phyloP scores from a whole-genome alignment of 208 protist genomes.

The Leishmania major region DNA sequence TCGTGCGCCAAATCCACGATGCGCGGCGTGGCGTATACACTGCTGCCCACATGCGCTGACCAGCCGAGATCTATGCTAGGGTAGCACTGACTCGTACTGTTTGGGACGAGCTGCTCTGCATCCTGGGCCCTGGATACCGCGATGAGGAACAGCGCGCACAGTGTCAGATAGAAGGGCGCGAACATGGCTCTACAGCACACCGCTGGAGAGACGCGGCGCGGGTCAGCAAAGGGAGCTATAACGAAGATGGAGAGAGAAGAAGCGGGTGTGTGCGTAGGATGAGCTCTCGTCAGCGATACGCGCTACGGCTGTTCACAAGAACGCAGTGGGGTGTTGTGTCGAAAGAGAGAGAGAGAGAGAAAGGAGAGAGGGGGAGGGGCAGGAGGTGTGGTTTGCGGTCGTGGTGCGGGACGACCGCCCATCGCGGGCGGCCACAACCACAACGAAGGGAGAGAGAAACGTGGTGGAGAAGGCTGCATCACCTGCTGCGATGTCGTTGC shows the following conservation, averaged over 20 bases:
- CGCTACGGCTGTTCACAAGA: not conserved
- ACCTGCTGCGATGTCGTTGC: not conserved
- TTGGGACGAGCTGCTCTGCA: slow-evolving; percentile 8
- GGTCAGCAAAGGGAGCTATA: not conserved
- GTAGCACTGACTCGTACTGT: slow-evolving; percentile 38
- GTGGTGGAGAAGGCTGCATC: not conserved
- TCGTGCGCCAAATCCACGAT: slow-evolving; percentile 82
- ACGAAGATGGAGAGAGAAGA: not conserved
- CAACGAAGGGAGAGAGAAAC: not conserved
- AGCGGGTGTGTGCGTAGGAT: not conserved
- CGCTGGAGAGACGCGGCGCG: not conserved
- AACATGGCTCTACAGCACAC: not conserved
- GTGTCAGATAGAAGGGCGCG: not conserved
- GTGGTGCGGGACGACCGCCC: not conserved
- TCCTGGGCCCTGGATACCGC: not conserved
- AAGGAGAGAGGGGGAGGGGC: not conserved
- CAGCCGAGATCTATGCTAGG: slow-evolving; percentile 69
- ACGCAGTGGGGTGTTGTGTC: not conserved
- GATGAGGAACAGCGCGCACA: slow-evolving; percentile 9
- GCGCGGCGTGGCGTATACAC: slow-evolving; percentile 76
- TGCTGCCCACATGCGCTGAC: slow-evolving; percentile 78
- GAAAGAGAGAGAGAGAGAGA: not conserved
- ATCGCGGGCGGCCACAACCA: not conserved
- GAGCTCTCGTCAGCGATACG: not conserved
- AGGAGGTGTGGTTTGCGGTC: not conserved